phyloP scores from a whole-genome alignment of 345 rosid species.

The Dovyalis caffra region DNA sequence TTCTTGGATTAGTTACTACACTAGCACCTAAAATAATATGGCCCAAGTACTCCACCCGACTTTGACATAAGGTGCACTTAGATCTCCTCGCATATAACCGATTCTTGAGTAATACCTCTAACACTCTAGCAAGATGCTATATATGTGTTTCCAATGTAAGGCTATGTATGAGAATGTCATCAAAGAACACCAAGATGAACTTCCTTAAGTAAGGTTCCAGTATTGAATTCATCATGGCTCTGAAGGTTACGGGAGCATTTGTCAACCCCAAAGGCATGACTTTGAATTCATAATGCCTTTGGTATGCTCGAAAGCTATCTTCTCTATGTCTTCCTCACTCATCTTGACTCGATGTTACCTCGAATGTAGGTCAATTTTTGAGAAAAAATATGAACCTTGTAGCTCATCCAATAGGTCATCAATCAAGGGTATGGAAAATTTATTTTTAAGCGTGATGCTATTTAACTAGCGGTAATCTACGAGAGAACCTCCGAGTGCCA shows the following conservation, averaged over 20 bases:
- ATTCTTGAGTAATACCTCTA: background rate
- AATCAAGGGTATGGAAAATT: no score
- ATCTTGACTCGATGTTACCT: background rate
- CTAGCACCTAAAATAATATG: background rate
- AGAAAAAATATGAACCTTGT: background rate
- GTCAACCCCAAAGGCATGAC: background rate
- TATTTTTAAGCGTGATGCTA: no score
- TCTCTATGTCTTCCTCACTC: background rate
- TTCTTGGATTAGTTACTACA: background rate
- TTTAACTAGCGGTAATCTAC: no score
- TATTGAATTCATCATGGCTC: no score
- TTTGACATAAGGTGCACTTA: background rate
- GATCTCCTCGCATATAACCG: background rate
- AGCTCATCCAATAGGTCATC: background rate
- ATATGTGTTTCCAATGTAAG: rapidly evolving
- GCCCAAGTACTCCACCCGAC: background rate
- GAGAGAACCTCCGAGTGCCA: rapidly evolving
- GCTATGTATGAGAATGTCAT: background rate
- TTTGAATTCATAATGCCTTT: background rate
- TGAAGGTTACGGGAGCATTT: no score
- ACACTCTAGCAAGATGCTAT: background rate
- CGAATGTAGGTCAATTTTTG: background rate
- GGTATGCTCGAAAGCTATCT: background rate
- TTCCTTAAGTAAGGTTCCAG: no score
- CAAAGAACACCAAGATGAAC: background rate